Evolutionary conservation across 2,329 filamentous ascomycete species (phyloP).

Genomic region (Aphanocladium album): DNA sequence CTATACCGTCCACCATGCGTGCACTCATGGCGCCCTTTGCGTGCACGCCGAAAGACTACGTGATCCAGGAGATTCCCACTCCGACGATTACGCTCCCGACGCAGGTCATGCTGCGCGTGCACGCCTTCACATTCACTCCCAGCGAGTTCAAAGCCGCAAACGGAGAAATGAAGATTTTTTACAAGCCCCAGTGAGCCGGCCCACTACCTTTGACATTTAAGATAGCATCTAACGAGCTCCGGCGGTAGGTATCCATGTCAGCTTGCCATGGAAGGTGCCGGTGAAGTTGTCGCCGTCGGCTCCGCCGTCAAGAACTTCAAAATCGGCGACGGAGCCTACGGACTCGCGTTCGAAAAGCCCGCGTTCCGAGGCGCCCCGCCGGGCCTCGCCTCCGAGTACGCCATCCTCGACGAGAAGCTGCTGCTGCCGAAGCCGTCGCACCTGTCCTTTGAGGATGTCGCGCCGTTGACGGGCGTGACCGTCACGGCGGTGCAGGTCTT

Average conservation of each 20-base stretch:
- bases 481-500: conserved; percentile 43
- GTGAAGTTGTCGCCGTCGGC: conserved; percentile 28
- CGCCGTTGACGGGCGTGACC: conserved; percentile 30
- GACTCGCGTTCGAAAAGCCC: conserved; percentile 32
- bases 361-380: conserved; percentile 21
- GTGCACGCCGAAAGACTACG: conserved; percentile 33
- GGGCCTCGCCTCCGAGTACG: conserved; percentile 39
- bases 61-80: conserved; percentile 37
- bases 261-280: conserved; percentile 28
- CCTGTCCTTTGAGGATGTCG: conserved; percentile 31
- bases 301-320: conserved; percentile 22
- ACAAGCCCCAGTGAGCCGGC: conserved; percentile 24
- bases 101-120: conserved; percentile 38
- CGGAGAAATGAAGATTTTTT: conserved; percentile 23
- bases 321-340: conserved; percentile 36
- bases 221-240: not conserved
- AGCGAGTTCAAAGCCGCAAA: conserved; percentile 29
- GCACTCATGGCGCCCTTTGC: conserved; percentile 37
- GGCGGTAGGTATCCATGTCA: conserved; percentile 18
- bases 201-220: not conserved
- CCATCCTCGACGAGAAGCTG: conserved; percentile 29
- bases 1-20: conserved; percentile 36
- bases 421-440: conserved; percentile 28
- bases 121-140: conserved; percentile 31
- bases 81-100: conserved; percentile 38